Percentiles rank a stretch among this genome's conserved stretches.
phyloP scores from a whole-genome alignment of 2,329 filamentous ascomycete genomes.

The Calonectria henricotiae region DNA sequence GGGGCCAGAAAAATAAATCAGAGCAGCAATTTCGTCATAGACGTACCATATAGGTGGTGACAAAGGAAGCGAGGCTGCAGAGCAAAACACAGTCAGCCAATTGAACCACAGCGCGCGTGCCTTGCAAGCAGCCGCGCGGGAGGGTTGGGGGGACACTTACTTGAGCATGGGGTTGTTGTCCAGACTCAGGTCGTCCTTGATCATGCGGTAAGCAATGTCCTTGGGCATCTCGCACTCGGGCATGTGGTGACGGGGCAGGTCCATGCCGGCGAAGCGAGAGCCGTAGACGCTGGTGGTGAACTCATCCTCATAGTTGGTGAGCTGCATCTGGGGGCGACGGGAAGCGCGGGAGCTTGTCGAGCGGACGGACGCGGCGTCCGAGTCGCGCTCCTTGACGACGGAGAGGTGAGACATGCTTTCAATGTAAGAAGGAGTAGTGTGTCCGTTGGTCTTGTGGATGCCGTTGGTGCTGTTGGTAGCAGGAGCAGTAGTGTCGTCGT shows the following conservation, averaged over 20 bases:
- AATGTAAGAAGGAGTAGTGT: constrained; percentile 45
- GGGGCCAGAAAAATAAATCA: constrained; percentile 20
- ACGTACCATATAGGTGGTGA: constrained; percentile 94
- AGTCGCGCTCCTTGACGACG: constrained; percentile 57
- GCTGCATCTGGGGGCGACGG: constrained; percentile 61
- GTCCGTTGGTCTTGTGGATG: constrained; percentile 52
- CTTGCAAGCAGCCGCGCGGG: neutral
- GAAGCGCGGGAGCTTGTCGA: constrained; percentile 49
- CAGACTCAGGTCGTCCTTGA: constrained; percentile 93
- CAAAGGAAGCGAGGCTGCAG: constrained; percentile 87
- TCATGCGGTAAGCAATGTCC: constrained; percentile 96
- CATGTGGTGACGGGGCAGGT: constrained; percentile 89
- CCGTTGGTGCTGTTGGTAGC: constrained; percentile 52
- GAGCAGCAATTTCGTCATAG: constrained; percentile 23
- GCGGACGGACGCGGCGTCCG: constrained; percentile 52
- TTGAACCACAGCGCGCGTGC: neutral
- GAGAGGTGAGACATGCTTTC: constrained; percentile 69
- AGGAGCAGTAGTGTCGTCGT: constrained; percentile 47
- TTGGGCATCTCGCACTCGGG: constrained; percentile 92
- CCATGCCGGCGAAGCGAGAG: constrained; percentile 84
- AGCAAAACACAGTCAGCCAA: constrained; percentile 31
- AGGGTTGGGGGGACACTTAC: constrained; percentile 61
- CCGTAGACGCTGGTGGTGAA: constrained; percentile 90
- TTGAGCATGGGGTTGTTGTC: constrained; percentile 93
- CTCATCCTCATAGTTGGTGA: constrained; percentile 69